phyloP scores from a whole-genome alignment of 73 alveolate genomes.

The Tetrahymena elliotti region DNA sequence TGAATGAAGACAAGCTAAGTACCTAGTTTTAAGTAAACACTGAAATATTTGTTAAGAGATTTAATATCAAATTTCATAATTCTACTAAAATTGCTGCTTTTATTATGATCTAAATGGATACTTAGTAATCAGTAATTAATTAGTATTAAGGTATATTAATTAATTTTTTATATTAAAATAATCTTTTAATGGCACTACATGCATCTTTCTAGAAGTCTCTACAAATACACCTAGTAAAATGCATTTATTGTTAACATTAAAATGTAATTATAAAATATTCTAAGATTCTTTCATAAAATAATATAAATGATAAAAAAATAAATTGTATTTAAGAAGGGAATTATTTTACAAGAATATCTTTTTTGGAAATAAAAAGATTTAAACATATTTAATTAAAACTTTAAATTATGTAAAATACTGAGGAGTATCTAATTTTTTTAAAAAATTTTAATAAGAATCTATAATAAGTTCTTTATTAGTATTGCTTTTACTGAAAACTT shows the following conservation, averaged over 20 bases:
- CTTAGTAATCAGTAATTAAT: not conserved
- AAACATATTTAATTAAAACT: no score
- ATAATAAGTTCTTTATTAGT: no score
- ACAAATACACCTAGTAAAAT: not conserved
- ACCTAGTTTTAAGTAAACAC: not conserved
- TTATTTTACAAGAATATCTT: no score
- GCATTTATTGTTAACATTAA: not conserved
- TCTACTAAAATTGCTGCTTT: not conserved
- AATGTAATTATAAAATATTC: not conserved
- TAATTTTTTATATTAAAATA: no score
- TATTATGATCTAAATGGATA: not conserved
- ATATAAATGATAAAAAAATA: no score
- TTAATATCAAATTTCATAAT: not conserved
- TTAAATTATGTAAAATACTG: no score
- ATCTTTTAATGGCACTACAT: not conserved
- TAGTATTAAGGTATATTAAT: not conserved
- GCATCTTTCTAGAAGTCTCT: not conserved
- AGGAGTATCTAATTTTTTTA: no score
- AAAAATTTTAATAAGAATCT: no score
- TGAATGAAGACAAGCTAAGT: not conserved
- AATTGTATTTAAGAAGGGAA: no score
- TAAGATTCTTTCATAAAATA: not conserved
- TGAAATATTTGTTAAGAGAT: not conserved
- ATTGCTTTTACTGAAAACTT: no score
- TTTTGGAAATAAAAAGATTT: no score